A percentile compares a stretch with the other conserved stretches of the same genome.
These are phyloP conservation scores for Colletotrichum sp. DNA, from an alignment of 2,329 filamentous ascomycete genomes.

Conservation along the genomic window DNA sequence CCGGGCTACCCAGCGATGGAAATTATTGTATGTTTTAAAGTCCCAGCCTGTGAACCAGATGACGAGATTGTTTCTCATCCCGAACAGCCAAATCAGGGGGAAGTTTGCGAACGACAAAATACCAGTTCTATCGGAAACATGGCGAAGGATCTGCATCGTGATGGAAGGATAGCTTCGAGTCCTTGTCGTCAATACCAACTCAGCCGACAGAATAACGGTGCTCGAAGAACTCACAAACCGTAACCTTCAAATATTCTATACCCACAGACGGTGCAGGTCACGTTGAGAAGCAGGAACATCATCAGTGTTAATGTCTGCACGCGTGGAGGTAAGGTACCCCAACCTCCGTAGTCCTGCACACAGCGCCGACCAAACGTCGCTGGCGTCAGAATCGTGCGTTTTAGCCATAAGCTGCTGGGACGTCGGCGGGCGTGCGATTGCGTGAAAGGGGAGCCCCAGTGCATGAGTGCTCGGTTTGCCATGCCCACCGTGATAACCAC, in stretches of 20 bases:
- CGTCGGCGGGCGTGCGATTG: background rate
- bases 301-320: background rate
- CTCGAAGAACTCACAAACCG: background rate
- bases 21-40: conserved; percentile 69
- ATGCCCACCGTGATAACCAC: background rate
- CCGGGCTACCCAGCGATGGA: conserved; percentile 71
- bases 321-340: background rate
- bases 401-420: background rate
- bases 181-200: background rate
- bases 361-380: background rate
- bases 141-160: conserved; percentile 49
- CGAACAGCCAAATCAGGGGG: conserved; percentile 70
- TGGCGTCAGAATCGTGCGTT: background rate
- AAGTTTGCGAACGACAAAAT: conserved; percentile 69
- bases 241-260: background rate
- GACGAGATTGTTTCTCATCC: conserved; percentile 69
- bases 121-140: conserved; percentile 67
- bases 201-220: background rate
- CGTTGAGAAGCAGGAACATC: background rate
- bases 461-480: background rate
- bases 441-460: background rate
- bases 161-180: conserved; percentile 35
- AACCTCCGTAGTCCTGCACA: background rate
- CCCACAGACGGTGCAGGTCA: background rate
- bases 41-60: conserved; percentile 74